Conservation (phyloP, 2,329 filamentous ascomycete species). For the Myrmaecium sp. region DNA sequence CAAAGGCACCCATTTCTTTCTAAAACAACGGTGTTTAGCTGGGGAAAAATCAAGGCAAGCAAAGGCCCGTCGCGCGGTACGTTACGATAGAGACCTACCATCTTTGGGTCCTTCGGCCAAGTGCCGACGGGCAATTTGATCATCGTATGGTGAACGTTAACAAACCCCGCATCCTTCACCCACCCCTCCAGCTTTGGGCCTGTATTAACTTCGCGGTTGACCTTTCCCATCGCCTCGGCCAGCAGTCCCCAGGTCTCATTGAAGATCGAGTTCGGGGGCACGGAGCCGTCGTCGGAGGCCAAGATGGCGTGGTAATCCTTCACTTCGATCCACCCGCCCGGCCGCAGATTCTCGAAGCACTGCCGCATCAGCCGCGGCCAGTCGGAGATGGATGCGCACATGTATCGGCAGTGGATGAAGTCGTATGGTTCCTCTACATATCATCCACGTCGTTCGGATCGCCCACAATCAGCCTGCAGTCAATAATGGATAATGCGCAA, state of each 20-base stretch:
- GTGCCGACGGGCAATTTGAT: slow-evolving; percentile 12
- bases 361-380: slow-evolving; percentile 32
- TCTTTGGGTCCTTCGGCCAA: too few species aligned
- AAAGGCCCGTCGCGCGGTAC: too few species aligned
- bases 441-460: too few species aligned
- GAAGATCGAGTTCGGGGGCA: slow-evolving; percentile 4
- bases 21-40: too few species aligned
- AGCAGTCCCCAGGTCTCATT: too few species aligned
- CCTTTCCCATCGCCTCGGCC: too few species aligned
- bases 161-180: slow-evolving; percentile 15
- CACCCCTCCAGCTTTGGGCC: slow-evolving; percentile 18
- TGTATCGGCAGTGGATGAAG: slow-evolving; percentile 33
- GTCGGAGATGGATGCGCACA: slow-evolving; percentile 35
- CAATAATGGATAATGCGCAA: too few species aligned
- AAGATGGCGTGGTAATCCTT: slow-evolving; percentile 8
- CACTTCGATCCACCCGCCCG: slow-evolving; percentile 16
- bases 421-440: slow-evolving; percentile 12
- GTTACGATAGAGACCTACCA: too few species aligned
- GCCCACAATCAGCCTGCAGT: too few species aligned
- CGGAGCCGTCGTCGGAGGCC: slow-evolving; percentile 9
- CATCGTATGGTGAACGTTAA: slow-evolving; percentile 16
- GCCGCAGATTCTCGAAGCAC: slow-evolving; percentile 27
- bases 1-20: too few species aligned
- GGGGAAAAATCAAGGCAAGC: too few species aligned
- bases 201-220: slow-evolving; percentile 20